These are phyloP conservation scores for Ophiocordyceps robertsii DNA, from an alignment of 2,329 filamentous ascomycete genomes.

Conservation along the genomic window DNA sequence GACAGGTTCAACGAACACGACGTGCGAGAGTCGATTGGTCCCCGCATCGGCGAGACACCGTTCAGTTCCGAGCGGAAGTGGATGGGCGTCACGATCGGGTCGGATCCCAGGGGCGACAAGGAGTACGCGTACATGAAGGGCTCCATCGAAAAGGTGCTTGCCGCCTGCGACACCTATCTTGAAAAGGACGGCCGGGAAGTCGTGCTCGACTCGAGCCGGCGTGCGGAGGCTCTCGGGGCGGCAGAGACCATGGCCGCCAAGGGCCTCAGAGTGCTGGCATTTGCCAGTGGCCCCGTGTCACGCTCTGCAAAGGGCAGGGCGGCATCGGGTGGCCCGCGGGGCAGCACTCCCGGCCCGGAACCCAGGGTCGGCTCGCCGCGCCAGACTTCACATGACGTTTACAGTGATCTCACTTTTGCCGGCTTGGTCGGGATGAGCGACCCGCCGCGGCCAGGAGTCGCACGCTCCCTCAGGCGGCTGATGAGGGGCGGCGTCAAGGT, in stretches of 20 bases:
- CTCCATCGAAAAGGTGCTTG: constrained; percentile 74
- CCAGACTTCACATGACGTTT: constrained; percentile 53
- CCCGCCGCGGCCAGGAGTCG: constrained; percentile 80
- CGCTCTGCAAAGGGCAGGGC: constrained; percentile 29
- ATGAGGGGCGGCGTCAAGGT: constrained; percentile 94
- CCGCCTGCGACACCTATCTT: constrained; percentile 81
- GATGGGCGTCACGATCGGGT: constrained; percentile 89
- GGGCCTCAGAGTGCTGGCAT: constrained; percentile 80
- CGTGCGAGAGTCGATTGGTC: constrained; percentile 73
- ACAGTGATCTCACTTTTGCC: constrained; percentile 74
- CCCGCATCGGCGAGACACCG: constrained; percentile 70
- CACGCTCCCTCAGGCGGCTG: constrained; percentile 73
- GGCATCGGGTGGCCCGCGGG: constrained; percentile 25
- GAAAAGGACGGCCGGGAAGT: constrained; percentile 77
- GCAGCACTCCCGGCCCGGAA: constrained; percentile 35
- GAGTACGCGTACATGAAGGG: constrained; percentile 94
- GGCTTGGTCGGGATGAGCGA: constrained; percentile 96
- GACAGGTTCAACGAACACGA: constrained; percentile 89
- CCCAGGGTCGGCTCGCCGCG: constrained; percentile 23
- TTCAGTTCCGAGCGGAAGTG: constrained; percentile 97
- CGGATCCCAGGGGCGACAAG: constrained; percentile 44
- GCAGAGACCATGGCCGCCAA: constrained; percentile 80
- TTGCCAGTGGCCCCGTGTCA: constrained; percentile 68
- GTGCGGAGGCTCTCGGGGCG: constrained; percentile 61
- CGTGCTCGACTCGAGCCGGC: constrained; percentile 63